Percentiles rank a stretch among this genome's conserved stretches.
Conservation (phyloP, 169 alveolate species). For the Cryptosporidium muris region DNA sequence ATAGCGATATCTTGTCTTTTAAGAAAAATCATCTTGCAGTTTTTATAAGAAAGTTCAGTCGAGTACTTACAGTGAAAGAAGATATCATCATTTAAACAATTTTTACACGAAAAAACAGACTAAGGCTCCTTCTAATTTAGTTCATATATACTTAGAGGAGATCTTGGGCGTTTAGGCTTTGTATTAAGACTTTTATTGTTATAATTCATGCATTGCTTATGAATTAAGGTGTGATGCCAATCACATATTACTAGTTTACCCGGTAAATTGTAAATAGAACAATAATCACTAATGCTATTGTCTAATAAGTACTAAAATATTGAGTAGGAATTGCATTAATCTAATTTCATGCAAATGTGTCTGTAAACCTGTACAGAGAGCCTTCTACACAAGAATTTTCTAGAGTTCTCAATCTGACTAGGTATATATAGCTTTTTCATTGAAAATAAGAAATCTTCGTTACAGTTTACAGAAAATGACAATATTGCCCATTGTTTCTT, state of each 20-base stretch:
- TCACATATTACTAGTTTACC: slow-evolving; percentile 59
- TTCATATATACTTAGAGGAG: neutral
- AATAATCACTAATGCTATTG: slow-evolving; percentile 51
- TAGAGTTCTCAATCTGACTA: slow-evolving; percentile 5
- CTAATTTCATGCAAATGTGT: neutral
- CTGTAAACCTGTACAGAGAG: neutral
- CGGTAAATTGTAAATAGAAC: slow-evolving; percentile 37
- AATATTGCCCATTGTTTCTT: slow-evolving; percentile 57
- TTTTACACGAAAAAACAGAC: neutral
- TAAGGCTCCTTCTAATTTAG: neutral
- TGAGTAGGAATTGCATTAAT: slow-evolving; percentile 14
- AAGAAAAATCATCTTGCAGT: slow-evolving; percentile 18
- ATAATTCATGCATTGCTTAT: slow-evolving; percentile 36
- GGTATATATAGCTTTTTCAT: neutral
- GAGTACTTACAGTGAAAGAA: slow-evolving; percentile 11
- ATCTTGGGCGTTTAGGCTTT: slow-evolving; percentile 7
- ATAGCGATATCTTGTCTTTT: slow-evolving; percentile 11
- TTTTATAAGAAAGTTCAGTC: slow-evolving; percentile 38
- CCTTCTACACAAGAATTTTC: slow-evolving; percentile 19
- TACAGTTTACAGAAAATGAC: slow-evolving; percentile 19
- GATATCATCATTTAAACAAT: slow-evolving; percentile 29
- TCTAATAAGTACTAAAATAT: slow-evolving; percentile 55
- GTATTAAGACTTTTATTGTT: slow-evolving; percentile 10
- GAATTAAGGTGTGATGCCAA: slow-evolving; percentile 47
- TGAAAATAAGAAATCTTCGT: neutral